These are phyloP conservation scores for Camelina neglecta DNA, from an alignment of 345 rosid genomes.

Conservation along the genomic window DNA sequence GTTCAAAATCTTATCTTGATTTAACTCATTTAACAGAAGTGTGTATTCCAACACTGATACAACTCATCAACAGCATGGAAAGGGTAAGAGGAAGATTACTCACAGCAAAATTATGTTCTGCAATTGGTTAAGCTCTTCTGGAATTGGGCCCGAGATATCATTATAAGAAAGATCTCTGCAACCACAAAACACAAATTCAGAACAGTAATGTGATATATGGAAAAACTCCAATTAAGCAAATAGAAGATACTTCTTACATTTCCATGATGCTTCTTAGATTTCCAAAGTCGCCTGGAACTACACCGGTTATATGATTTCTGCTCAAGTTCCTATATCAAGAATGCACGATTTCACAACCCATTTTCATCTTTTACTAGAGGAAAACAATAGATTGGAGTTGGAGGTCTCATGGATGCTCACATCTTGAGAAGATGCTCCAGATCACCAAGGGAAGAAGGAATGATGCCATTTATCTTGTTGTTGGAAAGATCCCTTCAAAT, in stretches of 20 bases:
- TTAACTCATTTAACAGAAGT: neutral
- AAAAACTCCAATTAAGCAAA: neutral
- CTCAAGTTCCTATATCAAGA: conserved; percentile 72
- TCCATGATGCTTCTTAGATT: conserved; percentile 89
- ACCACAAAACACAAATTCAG: conserved; percentile 38
- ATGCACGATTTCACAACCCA: neutral
- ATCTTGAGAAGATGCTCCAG: conserved; percentile 93
- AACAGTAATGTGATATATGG: conserved; percentile 2
- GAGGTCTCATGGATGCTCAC: conserved; percentile 52
- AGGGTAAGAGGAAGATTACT: conserved; percentile 36
- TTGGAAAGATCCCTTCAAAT: conserved; percentile 77
- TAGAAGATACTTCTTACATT: conserved; percentile 58
- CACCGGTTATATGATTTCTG: conserved; percentile 70
- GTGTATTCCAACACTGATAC: neutral
- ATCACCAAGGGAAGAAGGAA: conserved; percentile 94
- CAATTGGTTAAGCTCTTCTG: conserved; percentile 80
- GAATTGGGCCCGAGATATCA: conserved; percentile 77
- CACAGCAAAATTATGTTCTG: conserved; percentile 73
- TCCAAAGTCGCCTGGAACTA: conserved; percentile 84
- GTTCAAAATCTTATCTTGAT: neutral
- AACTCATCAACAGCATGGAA: neutral
- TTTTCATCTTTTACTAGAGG: neutral
- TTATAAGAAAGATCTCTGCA: conserved; percentile 90
- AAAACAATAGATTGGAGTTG: neutral
- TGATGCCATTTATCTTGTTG: conserved; percentile 77